Evolutionary conservation across 257 asterid genomes (phyloP).

Genomic region (Rauvolfia tetraphylla): DNA sequence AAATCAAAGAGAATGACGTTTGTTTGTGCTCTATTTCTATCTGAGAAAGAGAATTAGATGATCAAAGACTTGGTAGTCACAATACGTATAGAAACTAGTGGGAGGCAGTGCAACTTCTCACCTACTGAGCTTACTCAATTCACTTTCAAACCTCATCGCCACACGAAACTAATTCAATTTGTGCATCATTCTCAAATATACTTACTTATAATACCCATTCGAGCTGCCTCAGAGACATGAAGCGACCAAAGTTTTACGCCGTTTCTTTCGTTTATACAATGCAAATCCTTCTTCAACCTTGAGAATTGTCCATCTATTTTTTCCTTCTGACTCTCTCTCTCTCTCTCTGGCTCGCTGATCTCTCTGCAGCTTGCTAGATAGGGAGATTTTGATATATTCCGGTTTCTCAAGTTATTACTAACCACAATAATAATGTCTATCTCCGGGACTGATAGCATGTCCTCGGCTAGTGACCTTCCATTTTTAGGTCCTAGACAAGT

Average conservation of each 20-base stretch:
- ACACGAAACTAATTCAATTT: constrained; percentile 46
- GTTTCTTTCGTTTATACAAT: not conserved
- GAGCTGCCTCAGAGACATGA: not conserved
- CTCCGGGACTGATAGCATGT: constrained; percentile 34
- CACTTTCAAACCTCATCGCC: constrained; percentile 33
- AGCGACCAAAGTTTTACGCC: not conserved
- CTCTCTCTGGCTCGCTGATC: not conserved
- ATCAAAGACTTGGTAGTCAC: constrained; percentile 11
- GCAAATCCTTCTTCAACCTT: not conserved
- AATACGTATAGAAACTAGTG: constrained; percentile 9
- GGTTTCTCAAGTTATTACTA: not conserved
- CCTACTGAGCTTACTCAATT: constrained; percentile 46
- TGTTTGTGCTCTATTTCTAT: too few species aligned
- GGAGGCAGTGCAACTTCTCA: constrained; percentile 70
- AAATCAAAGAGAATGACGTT: not conserved
- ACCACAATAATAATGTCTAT: constrained; percentile 8
- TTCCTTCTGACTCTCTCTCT: not conserved
- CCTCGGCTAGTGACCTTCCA: constrained; percentile 54
- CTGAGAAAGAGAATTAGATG: not conserved
- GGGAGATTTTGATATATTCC: not conserved
- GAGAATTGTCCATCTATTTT: not conserved
- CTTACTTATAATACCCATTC: constrained; percentile 1
- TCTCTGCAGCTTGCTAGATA: not conserved
- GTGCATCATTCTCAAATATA: constrained; percentile 3
- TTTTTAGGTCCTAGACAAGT: constrained; percentile 57